Base-by-base conservation (phyloP, 768 basidiomycete genomes). In the Amanita exitialis region DNA sequence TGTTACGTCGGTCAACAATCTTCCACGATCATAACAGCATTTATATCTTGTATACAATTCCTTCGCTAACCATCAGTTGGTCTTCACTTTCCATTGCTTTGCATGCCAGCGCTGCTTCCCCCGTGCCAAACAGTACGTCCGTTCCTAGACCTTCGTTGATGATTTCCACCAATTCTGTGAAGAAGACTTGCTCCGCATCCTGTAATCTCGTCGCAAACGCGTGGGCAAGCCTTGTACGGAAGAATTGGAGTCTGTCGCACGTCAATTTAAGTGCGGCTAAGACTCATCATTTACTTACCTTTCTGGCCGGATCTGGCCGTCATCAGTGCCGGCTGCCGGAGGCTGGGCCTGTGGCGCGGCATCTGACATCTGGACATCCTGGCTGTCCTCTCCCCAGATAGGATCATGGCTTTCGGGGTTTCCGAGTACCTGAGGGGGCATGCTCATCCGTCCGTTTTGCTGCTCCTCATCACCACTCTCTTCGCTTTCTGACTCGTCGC, bases 21-120 rank as follows among this genome's bases (percentile, higher is more conserved):
- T 15, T 36, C 7, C 21, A 38, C 34, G 12, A 13, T 50, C 28
- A 16, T 27, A 91, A 78, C 65, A 9, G 21, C 4, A 3, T 18
- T 51, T 23, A 35, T 13, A 91, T 79, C 65, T 83, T 90, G 71
- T 94, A 94, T 48, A 94, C 77, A 51, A 90, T 81, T 28, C 84
- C 87, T 28, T 88, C 90, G 56, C 84, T 86, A 59, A 91, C 74
- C 88, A 96, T 90, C 55, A 97, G 71, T 65, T 94, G 86, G 49
- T 90, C 83, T 10, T 70, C 72, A 15, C 84, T 82, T 23, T 77
- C 75, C 94, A 98, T 96, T 32, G 72, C 65, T 56, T 79, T 73
- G 52, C 85, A 83, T 20, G 83, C 80, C 49, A 74, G 71, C 4
- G 79, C 80, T 1, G 88, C 95, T 65, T 98, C 95, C 10, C 75